phyloP scores from a whole-genome alignment of 495 filamentous ascomycete genomes.

The Hamigera avellanea region DNA sequence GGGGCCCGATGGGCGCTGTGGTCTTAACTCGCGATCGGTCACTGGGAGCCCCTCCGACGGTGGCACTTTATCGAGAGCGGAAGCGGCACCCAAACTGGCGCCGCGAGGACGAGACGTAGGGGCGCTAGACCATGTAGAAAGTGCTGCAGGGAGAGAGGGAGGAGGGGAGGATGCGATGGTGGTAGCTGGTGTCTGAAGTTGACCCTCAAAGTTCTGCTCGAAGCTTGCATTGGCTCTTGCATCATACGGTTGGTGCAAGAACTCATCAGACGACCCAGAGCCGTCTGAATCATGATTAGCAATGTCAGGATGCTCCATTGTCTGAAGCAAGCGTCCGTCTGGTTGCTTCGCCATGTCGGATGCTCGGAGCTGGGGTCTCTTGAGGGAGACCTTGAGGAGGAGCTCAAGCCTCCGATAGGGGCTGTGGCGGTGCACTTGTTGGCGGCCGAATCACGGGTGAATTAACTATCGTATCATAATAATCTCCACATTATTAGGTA shows the following conservation, averaged over 20 bases:
- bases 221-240: conserved; percentile 21
- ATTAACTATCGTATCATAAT: no score
- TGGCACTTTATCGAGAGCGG: conserved; percentile 18
- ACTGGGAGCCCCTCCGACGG: conserved; percentile 18
- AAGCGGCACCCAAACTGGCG: conserved; percentile 23
- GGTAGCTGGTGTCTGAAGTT: conserved; percentile 28
- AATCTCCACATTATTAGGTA: no score
- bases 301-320: conserved; percentile 46
- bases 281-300: conserved; percentile 50
- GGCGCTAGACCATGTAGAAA: conserved; percentile 31
- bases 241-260: conserved; percentile 29
- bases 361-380: conserved; percentile 6
- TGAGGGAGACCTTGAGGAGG: conserved; percentile 4
- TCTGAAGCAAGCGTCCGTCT: conserved; percentile 3
- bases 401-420: conserved; percentile 9
- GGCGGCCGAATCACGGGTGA: neutral
- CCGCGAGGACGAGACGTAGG: conserved; percentile 27
- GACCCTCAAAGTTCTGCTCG: conserved; percentile 25
- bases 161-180: conserved; percentile 33
- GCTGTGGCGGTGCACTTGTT: conserved; percentile 11
- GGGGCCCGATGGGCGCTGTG: conserved; percentile 49
- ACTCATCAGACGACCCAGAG: conserved; percentile 53
- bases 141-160: conserved; percentile 23
- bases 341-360: conserved; percentile 13
- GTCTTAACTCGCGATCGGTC: conserved; percentile 17